A percentile compares a stretch with the other conserved stretches of the same genome.
Conservation (phyloP, 2,329 filamentous ascomycete genomes). For the Cryphonectria carpinicola region DNA sequence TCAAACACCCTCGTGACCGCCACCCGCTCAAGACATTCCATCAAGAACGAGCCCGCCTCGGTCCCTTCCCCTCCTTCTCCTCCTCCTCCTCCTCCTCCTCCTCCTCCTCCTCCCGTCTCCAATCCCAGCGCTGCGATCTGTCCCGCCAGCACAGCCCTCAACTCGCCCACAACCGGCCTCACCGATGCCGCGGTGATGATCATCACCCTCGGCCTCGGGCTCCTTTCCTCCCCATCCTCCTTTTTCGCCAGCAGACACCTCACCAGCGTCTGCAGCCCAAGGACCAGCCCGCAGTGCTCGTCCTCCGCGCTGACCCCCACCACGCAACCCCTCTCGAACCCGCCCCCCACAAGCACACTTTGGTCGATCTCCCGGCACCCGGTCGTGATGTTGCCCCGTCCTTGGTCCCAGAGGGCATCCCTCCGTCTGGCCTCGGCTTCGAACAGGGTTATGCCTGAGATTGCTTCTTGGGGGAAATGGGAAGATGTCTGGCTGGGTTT, state of each 20-base stretch:
- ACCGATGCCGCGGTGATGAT: constrained; percentile 55
- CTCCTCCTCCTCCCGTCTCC: constrained; percentile 1
- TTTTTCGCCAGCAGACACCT: constrained; percentile 5
- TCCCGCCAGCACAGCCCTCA: constrained; percentile 46
- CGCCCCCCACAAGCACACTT: constrained; percentile 45
- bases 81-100: no score
- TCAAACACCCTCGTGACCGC: constrained; percentile 63
- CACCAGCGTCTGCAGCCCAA: constrained; percentile 38
- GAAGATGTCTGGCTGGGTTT: background rate
- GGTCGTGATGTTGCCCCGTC: constrained; percentile 38
- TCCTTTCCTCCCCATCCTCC: constrained; percentile 34
- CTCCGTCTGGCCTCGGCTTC: constrained; percentile 44
- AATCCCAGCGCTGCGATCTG: constrained; percentile 36
- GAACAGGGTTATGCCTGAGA: constrained; percentile 49
- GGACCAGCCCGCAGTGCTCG: constrained; percentile 51
- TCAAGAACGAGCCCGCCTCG: constrained; percentile 33
- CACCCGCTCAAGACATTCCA: constrained; percentile 51
- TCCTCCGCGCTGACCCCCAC: constrained; percentile 60
- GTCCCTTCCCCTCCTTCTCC: constrained; percentile 28
- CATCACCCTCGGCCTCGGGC: constrained; percentile 38
- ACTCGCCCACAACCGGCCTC: constrained; percentile 43
- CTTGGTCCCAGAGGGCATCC: constrained; percentile 37
- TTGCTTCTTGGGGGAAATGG: constrained; percentile 36
- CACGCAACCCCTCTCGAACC: constrained; percentile 54
- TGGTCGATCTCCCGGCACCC: constrained; percentile 56